Percentiles rank a stretch among this genome's conserved stretches.
phyloP scores from a whole-genome alignment of 148 eudicot species.

The Rhododendron ovatum region DNA sequence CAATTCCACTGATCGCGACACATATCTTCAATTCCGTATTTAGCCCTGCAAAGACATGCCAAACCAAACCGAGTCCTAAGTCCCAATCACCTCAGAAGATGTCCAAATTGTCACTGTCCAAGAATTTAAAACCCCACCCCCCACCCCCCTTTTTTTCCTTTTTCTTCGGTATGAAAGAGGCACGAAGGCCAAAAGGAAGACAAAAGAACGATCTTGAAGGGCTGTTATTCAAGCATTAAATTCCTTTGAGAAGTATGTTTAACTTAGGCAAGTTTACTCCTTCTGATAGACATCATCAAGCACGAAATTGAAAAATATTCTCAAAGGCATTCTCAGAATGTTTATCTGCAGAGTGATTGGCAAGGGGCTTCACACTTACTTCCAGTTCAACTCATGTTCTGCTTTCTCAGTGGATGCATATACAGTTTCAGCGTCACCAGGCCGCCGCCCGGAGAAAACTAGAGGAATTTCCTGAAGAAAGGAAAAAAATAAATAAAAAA shows the following conservation, averaged over 20 bases:
- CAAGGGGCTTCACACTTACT: slow-evolving; percentile 41
- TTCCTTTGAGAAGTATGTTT: neutral
- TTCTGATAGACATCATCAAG: neutral
- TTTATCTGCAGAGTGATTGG: neutral
- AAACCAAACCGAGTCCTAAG: neutral
- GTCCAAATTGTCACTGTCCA: neutral
- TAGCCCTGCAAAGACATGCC: slow-evolving; percentile 57
- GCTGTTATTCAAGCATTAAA: neutral
- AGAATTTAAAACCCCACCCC: neutral
- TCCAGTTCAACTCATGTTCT: slow-evolving; percentile 80
- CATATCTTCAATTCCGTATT: slow-evolving; percentile 82
- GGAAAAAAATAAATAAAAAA: neutral
- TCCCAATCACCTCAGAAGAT: neutral
- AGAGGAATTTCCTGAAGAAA: slow-evolving; percentile 73
- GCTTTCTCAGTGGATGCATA: slow-evolving; percentile 89
- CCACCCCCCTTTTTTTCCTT: neutral
- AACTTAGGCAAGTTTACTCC: neutral
- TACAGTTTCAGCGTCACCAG: slow-evolving; percentile 84
- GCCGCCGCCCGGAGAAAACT: slow-evolving; percentile 63
- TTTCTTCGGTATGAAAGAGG: neutral
- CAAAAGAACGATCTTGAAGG: neutral
- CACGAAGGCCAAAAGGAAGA: neutral
- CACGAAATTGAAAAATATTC: neutral
- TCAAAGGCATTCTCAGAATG: neutral
- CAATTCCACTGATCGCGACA: slow-evolving; percentile 94